Conservation (phyloP, 2,329 filamentous ascomycete genomes). For the Calonectria naviculata region DNA sequence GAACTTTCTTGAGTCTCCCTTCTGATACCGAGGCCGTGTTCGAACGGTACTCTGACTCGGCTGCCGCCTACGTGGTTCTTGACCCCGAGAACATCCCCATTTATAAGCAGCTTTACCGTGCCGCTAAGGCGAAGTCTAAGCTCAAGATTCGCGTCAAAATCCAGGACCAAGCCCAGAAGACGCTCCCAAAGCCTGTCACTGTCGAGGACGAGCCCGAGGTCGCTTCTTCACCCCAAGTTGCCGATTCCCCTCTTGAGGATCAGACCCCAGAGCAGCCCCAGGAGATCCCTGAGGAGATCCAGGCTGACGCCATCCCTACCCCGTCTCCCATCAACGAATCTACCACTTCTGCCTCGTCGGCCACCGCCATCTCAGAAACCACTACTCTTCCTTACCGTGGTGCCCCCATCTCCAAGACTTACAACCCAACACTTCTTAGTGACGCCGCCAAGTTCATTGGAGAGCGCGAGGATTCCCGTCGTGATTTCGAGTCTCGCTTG, state of each 20-base stretch:
- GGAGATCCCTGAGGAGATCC: conserved; percentile 21
- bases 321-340: conserved; percentile 30
- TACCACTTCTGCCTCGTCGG: conserved; percentile 31
- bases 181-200: conserved; percentile 55
- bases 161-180: conserved; percentile 46
- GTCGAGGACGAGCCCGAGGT: conserved; percentile 62
- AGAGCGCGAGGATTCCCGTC: conserved; percentile 33
- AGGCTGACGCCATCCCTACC: conserved; percentile 26
- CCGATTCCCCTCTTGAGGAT: conserved; percentile 24
- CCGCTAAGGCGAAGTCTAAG: conserved; percentile 98
- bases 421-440: conserved; percentile 38
- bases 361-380: conserved; percentile 27
- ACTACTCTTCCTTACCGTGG: conserved; percentile 37
- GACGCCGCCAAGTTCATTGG: conserved; percentile 41
- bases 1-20: conserved; percentile 49
- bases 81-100: conserved; percentile 82
- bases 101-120: conserved; percentile 97
- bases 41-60: conserved; percentile 96
- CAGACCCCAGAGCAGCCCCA: conserved; percentile 20
- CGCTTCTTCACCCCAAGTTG: conserved; percentile 19
- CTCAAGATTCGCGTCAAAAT: conserved; percentile 83
- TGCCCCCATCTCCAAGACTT: conserved; percentile 40
- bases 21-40: conserved; percentile 64
- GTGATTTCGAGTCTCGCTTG: conserved; percentile 42
- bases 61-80: conserved; percentile 81